Percentiles rank a stretch among this genome's conserved stretches.
These are phyloP conservation scores for Aspergillus clavatus DNA, from an alignment of 2,329 filamentous ascomycete genomes.

Conservation along the genomic window DNA sequence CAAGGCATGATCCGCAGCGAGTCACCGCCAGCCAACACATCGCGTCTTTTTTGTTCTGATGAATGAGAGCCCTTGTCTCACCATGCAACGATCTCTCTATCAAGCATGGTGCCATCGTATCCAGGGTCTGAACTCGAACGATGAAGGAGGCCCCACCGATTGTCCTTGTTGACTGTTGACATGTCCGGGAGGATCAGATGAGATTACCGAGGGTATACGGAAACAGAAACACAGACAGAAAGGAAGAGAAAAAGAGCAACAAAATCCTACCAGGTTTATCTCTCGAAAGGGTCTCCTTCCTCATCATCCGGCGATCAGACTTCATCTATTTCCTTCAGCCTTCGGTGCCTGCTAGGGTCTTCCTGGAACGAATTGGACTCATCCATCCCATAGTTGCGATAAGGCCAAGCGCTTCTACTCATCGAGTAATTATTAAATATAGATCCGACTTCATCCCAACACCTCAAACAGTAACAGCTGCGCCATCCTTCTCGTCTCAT, in stretches of 20 bases:
- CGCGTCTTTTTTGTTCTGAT: slow-evolving; percentile 2
- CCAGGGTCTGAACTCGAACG: not conserved
- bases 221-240: slow-evolving; percentile 1
- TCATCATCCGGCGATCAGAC: not conserved
- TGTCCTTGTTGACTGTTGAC: not conserved
- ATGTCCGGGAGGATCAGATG: not conserved
- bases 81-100: not conserved
- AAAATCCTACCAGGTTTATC: not conserved
- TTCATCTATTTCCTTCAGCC: not conserved
- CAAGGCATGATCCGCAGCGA: slow-evolving; percentile 17
- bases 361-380: not conserved
- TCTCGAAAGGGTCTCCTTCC: not conserved
- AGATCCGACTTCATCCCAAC: not conserved
- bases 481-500: not conserved
- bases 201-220: slow-evolving; percentile 4
- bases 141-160: not conserved
- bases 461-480: not conserved
- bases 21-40: slow-evolving; percentile 24
- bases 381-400: not conserved
- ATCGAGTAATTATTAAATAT: not conserved
- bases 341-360: not conserved
- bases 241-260: slow-evolving; percentile 2
- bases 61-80: not conserved
- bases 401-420: not conserved
- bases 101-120: not conserved